phyloP scores from a whole-genome alignment of 108 stramenopile species.

The Phaeodactylum tricornutum region DNA sequence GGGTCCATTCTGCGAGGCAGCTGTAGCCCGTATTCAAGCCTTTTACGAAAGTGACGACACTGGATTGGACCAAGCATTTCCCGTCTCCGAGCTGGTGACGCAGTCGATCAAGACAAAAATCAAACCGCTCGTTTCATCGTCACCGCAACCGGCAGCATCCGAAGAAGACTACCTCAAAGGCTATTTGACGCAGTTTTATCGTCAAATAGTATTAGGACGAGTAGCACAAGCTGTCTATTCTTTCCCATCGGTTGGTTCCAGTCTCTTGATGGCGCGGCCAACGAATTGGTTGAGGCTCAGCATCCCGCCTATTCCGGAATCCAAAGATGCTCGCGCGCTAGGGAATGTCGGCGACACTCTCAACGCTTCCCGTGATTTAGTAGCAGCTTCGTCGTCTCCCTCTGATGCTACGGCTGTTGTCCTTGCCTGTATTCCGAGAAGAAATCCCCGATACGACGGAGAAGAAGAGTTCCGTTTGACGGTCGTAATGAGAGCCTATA shows the following conservation, averaged over 20 bases:
- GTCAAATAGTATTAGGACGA: slow-evolving; percentile 19
- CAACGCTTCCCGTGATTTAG: slow-evolving; percentile 15
- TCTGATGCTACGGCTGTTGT: slow-evolving; percentile 32
- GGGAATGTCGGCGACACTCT: background rate
- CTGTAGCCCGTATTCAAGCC: slow-evolving; percentile 27
- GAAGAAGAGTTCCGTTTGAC: slow-evolving; percentile 34
- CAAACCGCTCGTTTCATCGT: slow-evolving; percentile 9
- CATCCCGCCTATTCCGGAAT: slow-evolving; percentile 19
- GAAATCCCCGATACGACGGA: slow-evolving; percentile 29
- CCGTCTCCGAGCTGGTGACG: slow-evolving; percentile 8
- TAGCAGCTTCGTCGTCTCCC: slow-evolving; percentile 13
- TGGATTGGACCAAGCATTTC: slow-evolving; percentile 1
- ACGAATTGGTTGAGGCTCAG: slow-evolving; percentile 28
- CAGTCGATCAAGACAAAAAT: slow-evolving; percentile 12
- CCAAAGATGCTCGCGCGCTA: slow-evolving; percentile 5
- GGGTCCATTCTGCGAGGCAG: slow-evolving; percentile 11
- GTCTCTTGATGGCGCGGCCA: slow-evolving; percentile 10
- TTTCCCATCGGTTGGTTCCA: slow-evolving; percentile 12
- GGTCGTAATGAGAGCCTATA: slow-evolving; percentile 28
- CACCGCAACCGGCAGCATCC: background rate
- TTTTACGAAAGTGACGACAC: slow-evolving; percentile 1
- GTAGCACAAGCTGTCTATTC: slow-evolving; percentile 22
- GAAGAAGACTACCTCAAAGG: slow-evolving; percentile 11
- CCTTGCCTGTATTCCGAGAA: slow-evolving; percentile 18
- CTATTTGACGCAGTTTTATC: slow-evolving; percentile 31